phyloP scores from a whole-genome alignment of 2,329 filamentous ascomycete genomes.

The Exophiala aquamarina region DNA sequence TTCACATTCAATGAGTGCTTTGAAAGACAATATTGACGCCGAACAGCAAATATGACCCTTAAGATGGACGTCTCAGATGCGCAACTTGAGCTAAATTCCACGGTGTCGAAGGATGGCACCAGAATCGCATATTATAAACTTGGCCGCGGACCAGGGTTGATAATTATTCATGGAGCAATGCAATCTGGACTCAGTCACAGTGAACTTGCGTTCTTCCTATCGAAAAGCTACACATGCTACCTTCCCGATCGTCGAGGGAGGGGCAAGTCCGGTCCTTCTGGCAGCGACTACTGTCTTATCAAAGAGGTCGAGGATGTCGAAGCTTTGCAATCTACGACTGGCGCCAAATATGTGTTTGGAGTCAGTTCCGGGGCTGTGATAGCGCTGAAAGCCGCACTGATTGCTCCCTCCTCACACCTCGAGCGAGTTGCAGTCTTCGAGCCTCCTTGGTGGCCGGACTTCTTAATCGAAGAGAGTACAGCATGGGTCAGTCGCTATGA shows the following conservation, averaged over 20 bases:
- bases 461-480: conserved; percentile 7
- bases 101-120: conserved; percentile 14
- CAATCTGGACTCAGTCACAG: conserved; percentile 15
- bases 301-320: conserved; percentile 17
- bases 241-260: conserved; percentile 16
- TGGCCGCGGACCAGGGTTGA: conserved; percentile 8
- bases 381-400: conserved; percentile 10
- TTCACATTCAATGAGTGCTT: too few relatives aligned
- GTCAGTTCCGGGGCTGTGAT: conserved; percentile 17
- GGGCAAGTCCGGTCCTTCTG: conserved; percentile 8
- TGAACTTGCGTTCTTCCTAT: conserved; percentile 10
- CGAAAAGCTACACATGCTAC: conserved; percentile 13
- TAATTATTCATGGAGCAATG: conserved; percentile 16
- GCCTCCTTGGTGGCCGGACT: conserved; percentile 14
- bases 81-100: not conserved
- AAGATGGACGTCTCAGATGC: too few relatives aligned
- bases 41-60: too few relatives aligned
- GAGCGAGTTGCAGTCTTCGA: conserved; percentile 15
- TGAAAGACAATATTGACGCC: too few relatives aligned
- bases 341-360: conserved; percentile 14
- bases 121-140: conserved; percentile 16
- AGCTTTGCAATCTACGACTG: conserved; percentile 9
- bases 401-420: conserved; percentile 9
- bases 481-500: conserved; percentile 10
- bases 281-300: conserved; percentile 2